Evolutionary conservation across 2,329 filamentous ascomycete species (phyloP), one percentile per base, ranked within the genome.

Genomic region (Colletotrichum sp.): DNA sequence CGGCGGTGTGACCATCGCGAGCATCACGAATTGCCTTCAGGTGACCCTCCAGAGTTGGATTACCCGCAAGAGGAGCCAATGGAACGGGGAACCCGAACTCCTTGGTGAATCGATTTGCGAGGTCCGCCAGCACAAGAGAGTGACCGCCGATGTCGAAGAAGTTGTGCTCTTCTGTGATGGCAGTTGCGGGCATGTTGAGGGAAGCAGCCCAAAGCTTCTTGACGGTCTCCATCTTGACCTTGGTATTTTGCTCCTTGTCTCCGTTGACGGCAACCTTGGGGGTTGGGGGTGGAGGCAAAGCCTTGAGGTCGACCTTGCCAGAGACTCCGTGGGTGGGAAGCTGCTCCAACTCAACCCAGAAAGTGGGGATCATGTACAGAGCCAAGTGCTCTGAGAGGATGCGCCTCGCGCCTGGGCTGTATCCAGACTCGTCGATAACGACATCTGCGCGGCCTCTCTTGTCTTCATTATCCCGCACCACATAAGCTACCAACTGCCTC

Each of bases 81-180:
- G 94, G 93, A 2, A 96, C 90, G 1, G 92, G 90, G 82, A 96
- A 94, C 6, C 94, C 94, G 80, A 95, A 95, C 0, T 89, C 90
- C 74, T 91, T 91, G 0, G 93, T 92, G 16, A 96, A 83, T 39
- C 92, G 91, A 30, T 92, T 92, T n/a, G 94, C 92, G 30, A 96
- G 88, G 76, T 95, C 93, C 1, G 95, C 95, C n/a, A 96, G 90
- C 3, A 92, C 92, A 69, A 96, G 85, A 0, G 94, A 96, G 83
- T 96, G 95, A 0, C 95, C 95, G 43, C 95, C 95, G 3, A 96
- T 86, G 76, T 96, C 95, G 81, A 96, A 96, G 84, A 96, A 96
- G 82, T 93, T 93, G 82, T 95, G 93, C 77, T 95, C 92, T 3
- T 87, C 90, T 81, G 93, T 94, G 28, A 96, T 90, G 24, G 90